A percentile compares a stretch with the other conserved stretches of the same genome.
These are phyloP conservation scores for Cryoendolithus antarcticus DNA, from an alignment of 2,329 filamentous ascomycete genomes.

Conservation along the genomic window DNA sequence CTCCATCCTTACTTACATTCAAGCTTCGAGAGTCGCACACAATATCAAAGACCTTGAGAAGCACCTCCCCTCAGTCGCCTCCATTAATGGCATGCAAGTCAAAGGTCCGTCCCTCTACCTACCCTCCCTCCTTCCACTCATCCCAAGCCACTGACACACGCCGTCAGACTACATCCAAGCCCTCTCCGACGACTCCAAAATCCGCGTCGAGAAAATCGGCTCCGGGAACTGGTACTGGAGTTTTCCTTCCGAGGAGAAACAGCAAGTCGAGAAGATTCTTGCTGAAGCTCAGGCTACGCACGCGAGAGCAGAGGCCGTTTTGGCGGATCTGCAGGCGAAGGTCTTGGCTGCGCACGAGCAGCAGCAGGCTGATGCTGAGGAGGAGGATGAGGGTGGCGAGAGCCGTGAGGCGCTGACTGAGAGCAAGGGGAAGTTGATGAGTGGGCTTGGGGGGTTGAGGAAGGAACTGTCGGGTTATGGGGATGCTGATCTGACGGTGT, in stretches of 20 bases:
- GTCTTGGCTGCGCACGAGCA: slow-evolving; percentile 27
- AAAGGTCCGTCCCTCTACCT: slow-evolving; percentile 13
- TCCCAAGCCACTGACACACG: not conserved
- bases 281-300: slow-evolving; percentile 26
- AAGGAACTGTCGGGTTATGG: slow-evolving; percentile 32
- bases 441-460: slow-evolving; percentile 26
- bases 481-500: slow-evolving; percentile 33
- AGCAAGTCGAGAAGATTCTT: slow-evolving; percentile 29
- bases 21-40: slow-evolving; percentile 47
- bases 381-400: slow-evolving; percentile 22
- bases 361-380: slow-evolving; percentile 26
- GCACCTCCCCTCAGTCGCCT: slow-evolving; percentile 45
- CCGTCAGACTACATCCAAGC: slow-evolving; percentile 46
- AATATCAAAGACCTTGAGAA: slow-evolving; percentile 59
- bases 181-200: slow-evolving; percentile 47
- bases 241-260: slow-evolving; percentile 47
- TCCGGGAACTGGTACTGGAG: slow-evolving; percentile 63
- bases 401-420: slow-evolving; percentile 26
- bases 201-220: slow-evolving; percentile 57
- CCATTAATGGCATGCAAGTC: slow-evolving; percentile 50
- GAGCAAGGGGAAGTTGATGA: slow-evolving; percentile 24
- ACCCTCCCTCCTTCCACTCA: no score
- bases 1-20: slow-evolving; percentile 47
- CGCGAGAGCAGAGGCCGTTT: slow-evolving; percentile 23
- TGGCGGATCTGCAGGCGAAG: slow-evolving; percentile 29